A percentile compares a stretch with the other conserved stretches of the same genome.
Evolutionary conservation across 345 rosid genomes (phyloP).

Genomic region (Capsella bursapastoris): DNA sequence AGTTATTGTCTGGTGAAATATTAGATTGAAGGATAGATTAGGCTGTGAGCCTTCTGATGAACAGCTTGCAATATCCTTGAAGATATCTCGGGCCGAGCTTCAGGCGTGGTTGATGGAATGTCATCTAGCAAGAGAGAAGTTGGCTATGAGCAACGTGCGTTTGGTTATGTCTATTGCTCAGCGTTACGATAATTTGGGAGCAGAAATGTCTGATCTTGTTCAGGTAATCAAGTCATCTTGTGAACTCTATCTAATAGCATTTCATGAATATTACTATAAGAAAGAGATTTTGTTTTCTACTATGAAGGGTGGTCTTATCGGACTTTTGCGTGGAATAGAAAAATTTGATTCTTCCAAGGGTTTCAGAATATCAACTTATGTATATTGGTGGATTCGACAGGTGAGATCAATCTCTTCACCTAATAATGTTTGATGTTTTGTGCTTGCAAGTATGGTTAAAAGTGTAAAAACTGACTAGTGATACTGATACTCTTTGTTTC

Average conservation of each 20-base stretch:
- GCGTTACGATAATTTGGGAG: conserved; percentile 85
- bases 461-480: conserved; percentile 23
- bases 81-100: conserved; percentile 73
- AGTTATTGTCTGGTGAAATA: conserved; percentile 36
- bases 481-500: conserved; percentile 9
- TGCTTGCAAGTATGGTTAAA: neutral
- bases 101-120: conserved; percentile 71
- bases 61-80: conserved; percentile 80
- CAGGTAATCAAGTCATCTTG: conserved; percentile 58
- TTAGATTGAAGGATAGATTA: conserved; percentile 77
- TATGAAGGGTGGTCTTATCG: conserved; percentile 91
- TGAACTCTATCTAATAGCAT: conserved; percentile 19
- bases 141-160: conserved; percentile 98
- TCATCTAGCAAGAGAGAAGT: conserved; percentile 84
- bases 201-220: conserved; percentile 95
- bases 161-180: conserved; percentile 96
- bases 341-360: conserved; percentile 96
- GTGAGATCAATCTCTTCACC: conserved; percentile 44
- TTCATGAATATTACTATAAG: neutral
- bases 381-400: conserved; percentile 99
- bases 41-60: conserved; percentile 91
- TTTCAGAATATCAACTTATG: conserved; percentile 89
- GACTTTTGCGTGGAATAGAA: conserved; percentile 92
- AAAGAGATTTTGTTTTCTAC: conserved; percentile 4
- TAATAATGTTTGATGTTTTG: conserved; percentile 2